Conservation (phyloP, 2,329 filamentous ascomycete species). For the Nigrograna mackinnonii region DNA sequence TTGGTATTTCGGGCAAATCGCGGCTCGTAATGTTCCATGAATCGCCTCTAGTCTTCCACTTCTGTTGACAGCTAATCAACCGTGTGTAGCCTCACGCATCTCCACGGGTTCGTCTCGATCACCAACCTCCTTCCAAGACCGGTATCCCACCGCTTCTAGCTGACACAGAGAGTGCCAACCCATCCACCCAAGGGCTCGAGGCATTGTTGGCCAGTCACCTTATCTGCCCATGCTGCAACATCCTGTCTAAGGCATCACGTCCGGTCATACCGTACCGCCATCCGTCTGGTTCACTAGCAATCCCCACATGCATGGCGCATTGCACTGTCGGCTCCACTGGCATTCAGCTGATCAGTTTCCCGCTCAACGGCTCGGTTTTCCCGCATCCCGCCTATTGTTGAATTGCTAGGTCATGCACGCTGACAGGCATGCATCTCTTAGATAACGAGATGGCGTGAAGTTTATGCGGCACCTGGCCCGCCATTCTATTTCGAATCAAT, state of each 20-base stretch:
- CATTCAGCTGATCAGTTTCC: slow-evolving; percentile 45
- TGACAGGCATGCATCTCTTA: slow-evolving; percentile 45
- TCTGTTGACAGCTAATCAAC: slow-evolving; percentile 38
- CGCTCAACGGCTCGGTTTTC: slow-evolving; percentile 41
- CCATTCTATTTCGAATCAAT: slow-evolving; percentile 49
- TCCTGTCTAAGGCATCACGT: slow-evolving; percentile 34
- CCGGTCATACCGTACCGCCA: slow-evolving; percentile 40
- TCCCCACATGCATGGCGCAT: slow-evolving; percentile 43
- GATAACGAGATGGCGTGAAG: slow-evolving; percentile 47
- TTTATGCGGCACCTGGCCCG: slow-evolving; percentile 48
- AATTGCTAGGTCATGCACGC: slow-evolving; percentile 44
- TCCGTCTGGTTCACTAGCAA: slow-evolving; percentile 36
- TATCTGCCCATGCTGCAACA: slow-evolving; percentile 49
- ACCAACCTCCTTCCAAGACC: slow-evolving; percentile 25
- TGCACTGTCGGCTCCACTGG: slow-evolving; percentile 32
- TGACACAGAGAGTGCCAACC: slow-evolving; percentile 34
- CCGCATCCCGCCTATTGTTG: slow-evolving; percentile 45
- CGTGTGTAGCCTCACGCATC: slow-evolving; percentile 34
- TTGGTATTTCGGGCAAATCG: slow-evolving; percentile 21
- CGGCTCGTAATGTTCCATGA: slow-evolving; percentile 23
- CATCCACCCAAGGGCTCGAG: slow-evolving; percentile 30
- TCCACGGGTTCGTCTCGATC: slow-evolving; percentile 29
- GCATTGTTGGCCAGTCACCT: slow-evolving; percentile 52
- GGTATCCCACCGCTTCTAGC: slow-evolving; percentile 29
- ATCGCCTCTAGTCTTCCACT: slow-evolving; percentile 23